These are phyloP conservation scores for Metschnikowia proteae DNA, from an alignment of 805 yeast species.

Conservation along the genomic window DNA sequence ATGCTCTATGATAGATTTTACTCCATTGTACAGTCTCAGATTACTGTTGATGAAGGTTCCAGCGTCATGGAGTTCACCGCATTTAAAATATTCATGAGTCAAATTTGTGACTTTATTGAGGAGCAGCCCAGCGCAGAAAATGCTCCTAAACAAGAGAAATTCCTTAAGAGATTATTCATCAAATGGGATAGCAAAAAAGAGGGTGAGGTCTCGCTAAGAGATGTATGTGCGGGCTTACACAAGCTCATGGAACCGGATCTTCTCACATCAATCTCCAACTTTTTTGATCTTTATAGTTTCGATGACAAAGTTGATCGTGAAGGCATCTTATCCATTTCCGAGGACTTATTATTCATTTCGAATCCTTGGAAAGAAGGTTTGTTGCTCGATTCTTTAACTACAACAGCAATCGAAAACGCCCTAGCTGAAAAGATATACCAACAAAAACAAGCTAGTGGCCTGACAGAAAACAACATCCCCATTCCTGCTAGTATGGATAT, in stretches of 20 bases:
- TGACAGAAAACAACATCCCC: conserved; percentile 28
- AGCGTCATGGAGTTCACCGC: conserved; percentile 73
- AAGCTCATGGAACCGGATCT: conserved; percentile 66
- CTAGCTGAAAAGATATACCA: conserved; percentile 60
- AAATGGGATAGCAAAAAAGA: conserved; percentile 63
- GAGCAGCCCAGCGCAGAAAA: conserved; percentile 24
- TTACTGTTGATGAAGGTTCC: conserved; percentile 45
- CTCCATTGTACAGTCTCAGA: conserved; percentile 64
- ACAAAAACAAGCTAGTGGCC: conserved; percentile 33
- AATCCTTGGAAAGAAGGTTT: conserved; percentile 79
- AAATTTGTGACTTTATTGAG: conserved; percentile 72
- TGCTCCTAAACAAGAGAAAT: conserved; percentile 34
- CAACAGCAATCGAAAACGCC: conserved; percentile 57
- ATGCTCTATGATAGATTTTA: conserved; percentile 83
- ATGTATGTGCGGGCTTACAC: conserved; percentile 71
- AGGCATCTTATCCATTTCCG: conserved; percentile 78
- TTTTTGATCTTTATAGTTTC: conserved; percentile 60
- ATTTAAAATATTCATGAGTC: conserved; percentile 70
- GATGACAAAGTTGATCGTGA: conserved; percentile 70
- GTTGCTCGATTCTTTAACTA: conserved; percentile 61
- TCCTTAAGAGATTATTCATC: conserved; percentile 60
- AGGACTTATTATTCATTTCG: conserved; percentile 78
- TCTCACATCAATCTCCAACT: conserved; percentile 72
- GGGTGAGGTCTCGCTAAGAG: conserved; percentile 60
- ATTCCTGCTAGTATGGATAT: conserved; percentile 59